These are phyloP conservation scores for Rhizoctonia solani DNA, from an alignment of 1,284 basidiomycete genomes.

Conservation along the genomic window DNA sequence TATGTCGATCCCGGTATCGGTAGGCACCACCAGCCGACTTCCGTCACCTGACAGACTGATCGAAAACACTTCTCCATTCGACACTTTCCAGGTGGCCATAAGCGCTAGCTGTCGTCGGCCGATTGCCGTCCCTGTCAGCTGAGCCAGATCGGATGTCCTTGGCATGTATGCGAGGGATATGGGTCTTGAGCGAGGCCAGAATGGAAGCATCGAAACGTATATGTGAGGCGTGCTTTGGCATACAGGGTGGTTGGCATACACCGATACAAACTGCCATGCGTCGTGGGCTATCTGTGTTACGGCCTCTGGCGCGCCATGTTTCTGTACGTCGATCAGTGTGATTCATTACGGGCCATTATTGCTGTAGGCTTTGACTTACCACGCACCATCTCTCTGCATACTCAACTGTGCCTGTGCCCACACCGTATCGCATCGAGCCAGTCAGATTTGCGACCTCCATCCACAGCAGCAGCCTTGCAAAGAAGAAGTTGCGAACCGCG, in stretches of 20 bases:
- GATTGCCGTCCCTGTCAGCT: background rate
- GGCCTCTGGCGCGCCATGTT: too few relatives aligned
- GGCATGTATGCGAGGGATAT: background rate
- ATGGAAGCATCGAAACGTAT: conserved; percentile 1
- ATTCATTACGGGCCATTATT: background rate
- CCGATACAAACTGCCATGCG: background rate
- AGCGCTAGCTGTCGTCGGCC: too few relatives aligned
- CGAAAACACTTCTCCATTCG: too few relatives aligned
- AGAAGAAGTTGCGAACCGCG: background rate
- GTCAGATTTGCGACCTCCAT: conserved; percentile 16
- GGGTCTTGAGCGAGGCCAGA: background rate
- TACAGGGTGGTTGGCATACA: background rate
- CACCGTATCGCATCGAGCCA: background rate
- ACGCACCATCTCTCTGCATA: background rate
- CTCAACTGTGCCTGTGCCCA: background rate
- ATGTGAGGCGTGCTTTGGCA: conserved; percentile 3
- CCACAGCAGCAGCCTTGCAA: conserved; percentile 6
- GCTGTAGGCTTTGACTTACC: background rate
- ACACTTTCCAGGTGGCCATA: too few relatives aligned
- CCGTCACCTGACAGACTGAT: too few relatives aligned
- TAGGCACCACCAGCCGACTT: too few relatives aligned
- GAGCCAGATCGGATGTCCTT: background rate
- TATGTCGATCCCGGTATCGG: too few relatives aligned
- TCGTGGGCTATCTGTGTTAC: background rate
- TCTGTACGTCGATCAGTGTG: too few relatives aligned